Evolutionary conservation across 2,329 filamentous ascomycete species (phyloP), one percentile per base, ranked within the genome.

Genomic region (Fusarium subtropicale): DNA sequence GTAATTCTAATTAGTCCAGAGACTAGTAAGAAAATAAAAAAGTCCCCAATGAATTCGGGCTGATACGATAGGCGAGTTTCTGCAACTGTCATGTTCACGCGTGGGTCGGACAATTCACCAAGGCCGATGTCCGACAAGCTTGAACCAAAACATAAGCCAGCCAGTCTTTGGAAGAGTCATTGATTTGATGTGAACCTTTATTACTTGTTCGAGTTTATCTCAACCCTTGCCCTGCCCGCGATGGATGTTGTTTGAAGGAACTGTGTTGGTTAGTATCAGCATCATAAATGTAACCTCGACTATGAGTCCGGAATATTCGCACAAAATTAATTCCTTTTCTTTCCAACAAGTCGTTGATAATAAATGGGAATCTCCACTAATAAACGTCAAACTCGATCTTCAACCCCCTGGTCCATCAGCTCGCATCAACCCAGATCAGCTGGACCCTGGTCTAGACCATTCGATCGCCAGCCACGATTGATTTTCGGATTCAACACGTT

Each of bases 101-200:
- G 53, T 48, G 44, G 38, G 41, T 62, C 75, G 76, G 75, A 72
- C 70, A 76, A 70, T 64, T 31, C 16, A 44, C 12, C 55, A 68
- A 75, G 48, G 28, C 76, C 76, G 76, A 77, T 66, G 75, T 77
- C 76, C 76, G 76, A 77, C 60, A 41, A 38, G 18, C 12, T 22
- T 36, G 33, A 36, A 36, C 33, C 16, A 34, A 34, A 34, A 34
- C 13, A 16, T 8, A 34, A 34, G 33, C 15, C 33, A 39, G 36
- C 15, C 33, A 39, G 36, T 39, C 36, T 55, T 50, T 65, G 46
- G 18, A 54, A 54, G 67, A 28, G 63, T 71, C 67, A 70, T 70
- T 52, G 66, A 70, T 41, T 48, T 57, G 36, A 70, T 42, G 38
- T 57, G 33, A n/a, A 38, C 34, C 31, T 34, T 18, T 12, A 16